Conservation (phyloP, 2,329 filamentous ascomycete genomes). For the Alternaria conjuncta region DNA sequence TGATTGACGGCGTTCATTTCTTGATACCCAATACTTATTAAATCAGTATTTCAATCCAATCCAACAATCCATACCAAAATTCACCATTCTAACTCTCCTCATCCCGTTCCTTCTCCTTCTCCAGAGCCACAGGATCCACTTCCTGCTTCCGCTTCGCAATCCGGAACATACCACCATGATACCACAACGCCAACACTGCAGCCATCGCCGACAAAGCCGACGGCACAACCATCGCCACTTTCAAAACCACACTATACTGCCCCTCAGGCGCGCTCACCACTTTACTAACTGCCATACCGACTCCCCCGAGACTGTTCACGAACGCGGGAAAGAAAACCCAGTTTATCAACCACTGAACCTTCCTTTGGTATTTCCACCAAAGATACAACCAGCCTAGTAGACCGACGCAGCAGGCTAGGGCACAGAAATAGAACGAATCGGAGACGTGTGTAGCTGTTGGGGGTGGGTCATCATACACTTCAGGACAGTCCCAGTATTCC, state of each 20-base stretch:
- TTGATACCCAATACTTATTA: background rate
- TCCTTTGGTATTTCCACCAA: conserved; percentile 54
- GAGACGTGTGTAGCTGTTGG: conserved; percentile 46
- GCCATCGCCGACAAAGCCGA: conserved; percentile 7
- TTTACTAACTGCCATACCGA: conserved; percentile 54
- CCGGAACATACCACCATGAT: conserved; percentile 47
- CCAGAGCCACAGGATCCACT: conserved; percentile 32
- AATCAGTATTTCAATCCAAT: background rate
- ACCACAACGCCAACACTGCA: conserved; percentile 25
- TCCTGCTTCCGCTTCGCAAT: conserved; percentile 42
- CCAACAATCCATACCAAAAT: background rate
- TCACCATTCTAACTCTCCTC: background rate
- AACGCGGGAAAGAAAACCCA: conserved; percentile 54
- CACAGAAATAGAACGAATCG: conserved; percentile 55
- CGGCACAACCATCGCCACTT: conserved; percentile 49
- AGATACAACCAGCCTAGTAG: conserved; percentile 52
- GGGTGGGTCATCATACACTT: conserved; percentile 15
- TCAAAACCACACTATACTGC: conserved; percentile 49
- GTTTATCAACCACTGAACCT: conserved; percentile 64
- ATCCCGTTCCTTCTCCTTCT: conserved; percentile 10
- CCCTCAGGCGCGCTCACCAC: conserved; percentile 57
- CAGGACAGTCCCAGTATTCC: conserved; percentile 1
- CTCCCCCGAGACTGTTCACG: conserved; percentile 58
- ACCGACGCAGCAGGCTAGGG: conserved; percentile 53
- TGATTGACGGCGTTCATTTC: background rate